Conservation (phyloP, 2,329 filamentous ascomycete genomes). For the Coniochaeta sp. region DNA sequence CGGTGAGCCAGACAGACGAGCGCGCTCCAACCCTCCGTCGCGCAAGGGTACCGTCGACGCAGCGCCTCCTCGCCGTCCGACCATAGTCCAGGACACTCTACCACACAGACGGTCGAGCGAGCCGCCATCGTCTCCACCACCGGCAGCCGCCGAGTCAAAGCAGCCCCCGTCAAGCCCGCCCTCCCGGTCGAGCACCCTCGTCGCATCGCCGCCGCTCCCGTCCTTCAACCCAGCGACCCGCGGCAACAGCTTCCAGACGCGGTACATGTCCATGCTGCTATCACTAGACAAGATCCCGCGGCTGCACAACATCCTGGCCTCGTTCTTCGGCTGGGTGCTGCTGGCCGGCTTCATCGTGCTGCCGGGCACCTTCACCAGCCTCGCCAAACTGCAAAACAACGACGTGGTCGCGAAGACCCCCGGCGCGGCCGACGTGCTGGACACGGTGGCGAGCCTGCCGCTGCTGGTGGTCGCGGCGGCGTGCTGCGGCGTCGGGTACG, state of each 20-base stretch:
- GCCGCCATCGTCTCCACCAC: background rate
- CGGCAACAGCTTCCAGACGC: conserved; percentile 13
- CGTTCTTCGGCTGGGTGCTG: conserved; percentile 39
- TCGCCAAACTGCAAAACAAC: conserved; percentile 20
- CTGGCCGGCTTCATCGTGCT: conserved; percentile 45
- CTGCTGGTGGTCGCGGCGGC: conserved; percentile 35
- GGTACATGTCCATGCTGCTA: conserved; percentile 39
- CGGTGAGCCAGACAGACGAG: background rate
- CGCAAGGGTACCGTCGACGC: background rate
- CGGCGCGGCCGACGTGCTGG: conserved; percentile 2
- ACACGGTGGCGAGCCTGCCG: conserved; percentile 16
- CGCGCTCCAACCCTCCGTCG: background rate
- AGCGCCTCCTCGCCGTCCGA: background rate
- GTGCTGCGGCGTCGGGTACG: conserved; percentile 30
- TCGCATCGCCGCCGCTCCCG: background rate
- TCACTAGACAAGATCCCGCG: conserved; percentile 36
- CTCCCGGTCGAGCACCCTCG: background rate
- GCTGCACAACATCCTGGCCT: conserved; percentile 38
- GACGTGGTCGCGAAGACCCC: conserved; percentile 17
- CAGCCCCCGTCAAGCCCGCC: background rate
- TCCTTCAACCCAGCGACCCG: background rate
- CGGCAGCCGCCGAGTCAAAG: background rate
- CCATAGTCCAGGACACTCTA: background rate
- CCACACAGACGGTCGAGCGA: background rate
- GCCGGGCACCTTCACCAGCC: conserved; percentile 41